A percentile compares a stretch with the other conserved stretches of the same genome.
Conservation (phyloP, 441 rosid genomes). For the Croton laevigatus region DNA sequence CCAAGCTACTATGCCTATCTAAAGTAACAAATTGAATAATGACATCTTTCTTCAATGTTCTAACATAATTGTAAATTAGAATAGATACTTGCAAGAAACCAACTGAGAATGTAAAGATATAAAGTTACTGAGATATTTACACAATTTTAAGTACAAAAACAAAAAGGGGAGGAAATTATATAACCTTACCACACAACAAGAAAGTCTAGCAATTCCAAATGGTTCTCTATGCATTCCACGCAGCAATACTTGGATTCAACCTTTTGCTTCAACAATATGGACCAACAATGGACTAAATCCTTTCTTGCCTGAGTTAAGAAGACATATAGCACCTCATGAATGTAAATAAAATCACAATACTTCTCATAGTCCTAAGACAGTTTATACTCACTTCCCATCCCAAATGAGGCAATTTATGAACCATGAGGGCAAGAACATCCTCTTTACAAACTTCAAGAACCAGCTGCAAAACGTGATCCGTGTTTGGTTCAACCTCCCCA, state of each 20-base stretch:
- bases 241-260: slow-evolving; percentile 58
- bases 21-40: neutral
- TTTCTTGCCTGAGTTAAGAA: slow-evolving; percentile 65
- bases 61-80: slow-evolving; percentile 3
- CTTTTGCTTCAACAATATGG: slow-evolving; percentile 76
- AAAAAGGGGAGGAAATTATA: neutral
- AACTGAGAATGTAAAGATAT: neutral
- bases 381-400: slow-evolving; percentile 85
- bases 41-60: neutral
- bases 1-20: neutral
- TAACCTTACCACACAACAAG: slow-evolving; percentile 65
- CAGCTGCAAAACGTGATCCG: slow-evolving; percentile 70
- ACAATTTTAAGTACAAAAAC: slow-evolving; percentile 9
- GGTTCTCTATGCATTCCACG: slow-evolving; percentile 69
- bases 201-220: slow-evolving; percentile 81
- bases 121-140: slow-evolving; percentile 5
- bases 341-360: slow-evolving; percentile 6
- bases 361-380: slow-evolving; percentile 16
- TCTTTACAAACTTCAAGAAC: slow-evolving; percentile 82
- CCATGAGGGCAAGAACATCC: slow-evolving; percentile 66
- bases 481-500: slow-evolving; percentile 76
- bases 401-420: slow-evolving; percentile 74
- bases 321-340: neutral
- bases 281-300: slow-evolving; percentile 89
- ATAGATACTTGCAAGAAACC: neutral